Evolutionary conservation across 1,139 yeast species (phyloP), one percentile per base, ranked within the genome.

Genomic region (Yarrowia galli): DNA sequence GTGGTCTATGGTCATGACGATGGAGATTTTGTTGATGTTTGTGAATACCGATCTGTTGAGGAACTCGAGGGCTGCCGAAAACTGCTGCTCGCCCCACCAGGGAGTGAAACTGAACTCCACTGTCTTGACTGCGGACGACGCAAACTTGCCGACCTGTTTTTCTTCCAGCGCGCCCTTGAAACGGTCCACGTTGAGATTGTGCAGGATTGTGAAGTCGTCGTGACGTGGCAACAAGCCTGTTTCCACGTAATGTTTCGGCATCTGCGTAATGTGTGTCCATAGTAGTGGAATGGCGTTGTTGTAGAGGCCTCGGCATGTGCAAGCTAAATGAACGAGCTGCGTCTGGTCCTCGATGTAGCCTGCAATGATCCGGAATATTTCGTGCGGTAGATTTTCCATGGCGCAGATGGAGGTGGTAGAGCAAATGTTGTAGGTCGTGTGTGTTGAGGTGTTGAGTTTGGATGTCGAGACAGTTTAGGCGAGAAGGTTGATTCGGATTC

Each of bases 1-100:
- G 20, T 43, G 42, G 18, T 58, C 64, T 28, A 58, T 43, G 9
- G 51, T 43, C 64, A 58, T 43, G 22, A 58, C 51, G 16, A 58
- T 28, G 6, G 64, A 58, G 16, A 58, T 32, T 18, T 58, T 58
- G 40, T 43, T 10, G 16, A 58, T 43, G 20, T 20, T 28, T 2
- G 64, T 15, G 12, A 58, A 58, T 2, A 32, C 51, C 3, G 23
- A 7, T 58, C 64, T 18, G 22, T 58, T 16, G 42, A 58, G 40
- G 16, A 58, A 43, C 15, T 12, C 28, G 15, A 9, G 18, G 2
- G 64, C 51, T 5, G 51, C 42, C 1, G 28, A 8, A 15, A 42
- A 32, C 51, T 58, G 64, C 22, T 58, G 49, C 8, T 58, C 51
- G 20, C 64, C 64, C 64, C 64, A 58, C 64, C 64, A 58, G 4